These are phyloP conservation scores for Bolboschoenus planiculmis DNA, from an alignment of 176 grass and related monocot genomes.

Conservation along the genomic window DNA sequence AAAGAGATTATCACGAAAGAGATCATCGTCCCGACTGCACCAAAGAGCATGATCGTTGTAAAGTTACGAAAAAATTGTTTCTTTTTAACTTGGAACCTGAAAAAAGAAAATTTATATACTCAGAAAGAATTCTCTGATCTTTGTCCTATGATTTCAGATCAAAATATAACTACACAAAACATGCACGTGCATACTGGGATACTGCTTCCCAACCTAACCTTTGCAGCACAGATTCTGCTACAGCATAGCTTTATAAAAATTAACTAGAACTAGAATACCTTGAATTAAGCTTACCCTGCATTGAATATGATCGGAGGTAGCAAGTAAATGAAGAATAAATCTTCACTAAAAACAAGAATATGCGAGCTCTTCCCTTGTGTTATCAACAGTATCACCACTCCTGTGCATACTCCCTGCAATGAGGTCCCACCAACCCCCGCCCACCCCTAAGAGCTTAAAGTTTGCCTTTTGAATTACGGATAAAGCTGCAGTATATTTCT, in stretches of 20 bases:
- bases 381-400: slow-evolving; percentile 52
- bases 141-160: background rate
- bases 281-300: slow-evolving; percentile 63
- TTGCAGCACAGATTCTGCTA: background rate
- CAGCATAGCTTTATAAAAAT: background rate
- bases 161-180: slow-evolving; percentile 4
- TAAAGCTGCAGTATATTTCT: background rate
- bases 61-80: slow-evolving; percentile 97
- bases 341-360: slow-evolving; percentile 82
- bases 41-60: slow-evolving; percentile 81
- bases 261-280: slow-evolving; percentile 5
- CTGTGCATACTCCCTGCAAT: slow-evolving; percentile 67
- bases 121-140: background rate
- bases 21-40: slow-evolving; percentile 81
- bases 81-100: slow-evolving; percentile 98
- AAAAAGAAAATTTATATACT: background rate
- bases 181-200: background rate
- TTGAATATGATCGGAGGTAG: slow-evolving; percentile 98
- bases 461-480: background rate
- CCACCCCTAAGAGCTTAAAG: background rate
- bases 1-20: slow-evolving; percentile 79
- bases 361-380: slow-evolving; percentile 49
- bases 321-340: slow-evolving; percentile 89
- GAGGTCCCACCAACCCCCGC: background rate
- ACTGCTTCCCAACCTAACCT: background rate